These are phyloP conservation scores for Begonia peltatifolia DNA, from an alignment of 306 rosid species.

Conservation along the genomic window DNA sequence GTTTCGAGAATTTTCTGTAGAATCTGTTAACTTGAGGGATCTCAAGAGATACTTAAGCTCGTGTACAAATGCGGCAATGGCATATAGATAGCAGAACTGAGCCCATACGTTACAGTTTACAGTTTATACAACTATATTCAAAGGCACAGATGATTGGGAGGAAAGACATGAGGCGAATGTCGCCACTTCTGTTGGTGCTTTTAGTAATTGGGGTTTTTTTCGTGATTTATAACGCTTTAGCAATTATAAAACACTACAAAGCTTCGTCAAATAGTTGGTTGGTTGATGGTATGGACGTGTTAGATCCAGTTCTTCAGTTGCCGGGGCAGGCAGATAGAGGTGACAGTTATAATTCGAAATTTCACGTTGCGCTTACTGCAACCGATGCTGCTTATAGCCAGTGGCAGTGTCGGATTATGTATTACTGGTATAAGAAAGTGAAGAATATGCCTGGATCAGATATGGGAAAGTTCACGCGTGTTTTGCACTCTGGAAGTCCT, in stretches of 20 bases:
- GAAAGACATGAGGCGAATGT: slow-evolving; percentile 46
- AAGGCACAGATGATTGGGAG: slow-evolving; percentile 42
- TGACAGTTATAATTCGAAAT: slow-evolving; percentile 20
- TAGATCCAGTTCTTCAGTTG: slow-evolving; percentile 13
- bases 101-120: no score
- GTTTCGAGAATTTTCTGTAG: neutral
- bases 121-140: neutral
- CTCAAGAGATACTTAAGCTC: no score
- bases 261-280: slow-evolving; percentile 22
- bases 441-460: slow-evolving; percentile 75
- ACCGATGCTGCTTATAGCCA: slow-evolving; percentile 85
- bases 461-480: slow-evolving; percentile 74
- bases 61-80: no score
- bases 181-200: slow-evolving; percentile 44
- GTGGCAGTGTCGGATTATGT: slow-evolving; percentile 94
- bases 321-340: slow-evolving; percentile 11
- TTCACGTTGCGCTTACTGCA: slow-evolving; percentile 76
- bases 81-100: no score
- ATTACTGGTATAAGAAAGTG: slow-evolving; percentile 74
- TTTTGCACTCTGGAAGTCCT: slow-evolving; percentile 60
- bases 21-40: no score
- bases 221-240: slow-evolving; percentile 57
- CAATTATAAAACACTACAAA: slow-evolving; percentile 36
- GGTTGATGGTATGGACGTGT: slow-evolving; percentile 19
- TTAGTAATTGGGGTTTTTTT: slow-evolving; percentile 54